These are phyloP conservation scores for Phytophthora parvispora DNA, from an alignment of 352 stramenopile genomes.

Conservation along the genomic window DNA sequence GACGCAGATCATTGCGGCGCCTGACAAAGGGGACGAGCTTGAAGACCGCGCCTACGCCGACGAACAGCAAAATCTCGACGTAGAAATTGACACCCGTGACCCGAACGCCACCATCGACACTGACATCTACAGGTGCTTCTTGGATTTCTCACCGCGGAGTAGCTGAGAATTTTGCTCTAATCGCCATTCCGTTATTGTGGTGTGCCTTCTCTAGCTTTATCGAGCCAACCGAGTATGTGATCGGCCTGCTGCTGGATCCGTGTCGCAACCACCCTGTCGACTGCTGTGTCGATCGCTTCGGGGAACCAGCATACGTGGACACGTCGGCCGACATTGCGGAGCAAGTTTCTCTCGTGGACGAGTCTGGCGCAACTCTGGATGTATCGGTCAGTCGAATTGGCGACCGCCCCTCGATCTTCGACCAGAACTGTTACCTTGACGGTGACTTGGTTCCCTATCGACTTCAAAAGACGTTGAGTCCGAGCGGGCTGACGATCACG, in stretches of 20 bases:
- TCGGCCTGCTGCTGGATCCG: constrained; percentile 88
- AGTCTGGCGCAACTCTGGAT: constrained; percentile 65
- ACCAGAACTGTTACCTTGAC: constrained; percentile 82
- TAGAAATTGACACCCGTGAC: constrained; percentile 51
- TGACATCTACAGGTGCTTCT: constrained; percentile 68
- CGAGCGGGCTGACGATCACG: constrained; percentile 48
- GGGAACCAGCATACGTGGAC: constrained; percentile 67
- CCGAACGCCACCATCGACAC: constrained; percentile 62
- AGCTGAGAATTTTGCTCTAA: not conserved
- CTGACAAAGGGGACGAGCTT: constrained; percentile 76
- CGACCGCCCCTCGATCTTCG: constrained; percentile 75
- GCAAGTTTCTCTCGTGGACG: constrained; percentile 79
- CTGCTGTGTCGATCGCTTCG: constrained; percentile 86
- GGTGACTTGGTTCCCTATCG: constrained; percentile 55
- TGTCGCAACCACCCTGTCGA: constrained; percentile 63
- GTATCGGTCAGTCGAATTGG: constrained; percentile 71
- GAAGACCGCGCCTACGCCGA: constrained; percentile 62
- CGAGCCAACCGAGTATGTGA: constrained; percentile 73
- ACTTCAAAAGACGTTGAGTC: constrained; percentile 64
- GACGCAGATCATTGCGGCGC: constrained; percentile 68
- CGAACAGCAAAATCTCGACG: constrained; percentile 50
- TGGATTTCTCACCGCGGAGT: not conserved
- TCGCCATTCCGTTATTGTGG: not conserved
- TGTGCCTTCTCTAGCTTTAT: constrained; percentile 37
- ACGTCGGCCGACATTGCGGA: constrained; percentile 37